Base-by-base conservation (phyloP, 2,329 filamentous ascomycete species). In the Claviceps fusiformis region DNA sequence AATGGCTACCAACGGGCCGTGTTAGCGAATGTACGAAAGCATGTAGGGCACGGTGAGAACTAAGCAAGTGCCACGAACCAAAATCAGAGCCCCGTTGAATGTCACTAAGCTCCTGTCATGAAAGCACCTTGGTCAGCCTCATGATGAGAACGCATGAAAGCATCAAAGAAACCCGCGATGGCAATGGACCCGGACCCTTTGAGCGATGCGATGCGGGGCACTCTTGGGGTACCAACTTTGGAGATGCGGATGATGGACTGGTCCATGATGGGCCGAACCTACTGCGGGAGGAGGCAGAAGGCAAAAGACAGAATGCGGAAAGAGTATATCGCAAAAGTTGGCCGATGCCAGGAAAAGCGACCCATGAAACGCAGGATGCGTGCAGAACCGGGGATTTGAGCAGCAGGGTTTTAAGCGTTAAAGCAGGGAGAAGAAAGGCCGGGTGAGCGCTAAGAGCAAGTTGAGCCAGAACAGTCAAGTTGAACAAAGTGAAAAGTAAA, bases 241-340 rank as follows among this genome's bases (percentile, higher is more conserved):
- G 87, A 87, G 70, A 95, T 92, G 60, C 89, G 86, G 62, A 95
- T 84, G 64, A 95, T 88, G 57, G 87, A 89, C 70, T 95, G 89
- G 70, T 93, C 89, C 69, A 71, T 70, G 61, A 59, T 61, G 64
- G 51, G 53, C 60, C 48, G 49, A 50, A 31, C 52, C 54, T 44
- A 33, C 37, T 35, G 37, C n/a, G 5, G 46, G 27, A 41, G 33
- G 6, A 41, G 33, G 6, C 9, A 3, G 48, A 29, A 54, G 39
- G 13, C 27, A 13, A 8, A 9, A 29, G 27, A 33, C 31, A 9
- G 31, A 33, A 9, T n/a, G 11, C 13, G 7, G 48, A 29, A 54
- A 48, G 44, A n/a, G 27, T 33, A 13, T 35, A 27, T 44, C 29
- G 35, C 43, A 13, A 39, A 31, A 27, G 17, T 17, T 17, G 44